phyloP scores from a whole-genome alignment of 169 alveolate genomes.

The Eimeria zaria region DNA sequence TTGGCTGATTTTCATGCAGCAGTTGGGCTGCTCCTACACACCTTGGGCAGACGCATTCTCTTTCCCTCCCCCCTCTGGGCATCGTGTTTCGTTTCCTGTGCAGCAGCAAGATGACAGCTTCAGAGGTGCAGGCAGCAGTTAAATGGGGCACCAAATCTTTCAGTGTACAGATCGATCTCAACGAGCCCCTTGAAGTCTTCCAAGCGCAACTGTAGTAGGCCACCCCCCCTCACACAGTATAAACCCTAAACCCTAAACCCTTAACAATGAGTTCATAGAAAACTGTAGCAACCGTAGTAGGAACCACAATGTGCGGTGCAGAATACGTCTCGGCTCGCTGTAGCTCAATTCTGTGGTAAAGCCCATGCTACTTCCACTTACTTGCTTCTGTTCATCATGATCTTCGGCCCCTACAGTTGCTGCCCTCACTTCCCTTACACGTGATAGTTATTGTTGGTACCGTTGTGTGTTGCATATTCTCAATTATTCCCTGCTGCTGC shows the following conservation, averaged over 20 bases:
- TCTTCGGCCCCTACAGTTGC: no score
- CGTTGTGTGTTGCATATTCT: no score
- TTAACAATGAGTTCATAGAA: neutral
- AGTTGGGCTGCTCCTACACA: neutral
- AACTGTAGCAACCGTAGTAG: neutral
- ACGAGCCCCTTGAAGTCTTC: conserved; percentile 77
- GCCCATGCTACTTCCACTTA: no score
- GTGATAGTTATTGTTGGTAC: no score
- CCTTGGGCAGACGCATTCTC: neutral
- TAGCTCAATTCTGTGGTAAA: no score
- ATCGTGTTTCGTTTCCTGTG: neutral
- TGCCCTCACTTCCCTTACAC: no score
- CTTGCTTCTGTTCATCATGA: no score
- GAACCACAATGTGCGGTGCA: neutral
- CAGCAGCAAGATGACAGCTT: conserved; percentile 26
- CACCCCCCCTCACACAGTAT: neutral
- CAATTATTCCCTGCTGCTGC: neutral
- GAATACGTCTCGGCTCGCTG: neutral
- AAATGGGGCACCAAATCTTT: conserved; percentile 52
- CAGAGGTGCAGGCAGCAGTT: conserved; percentile 68
- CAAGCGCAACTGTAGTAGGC: conserved; percentile 79
- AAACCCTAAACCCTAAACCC: conserved; percentile 2
- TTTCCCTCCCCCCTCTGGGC: neutral
- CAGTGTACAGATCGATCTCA: conserved; percentile 58
- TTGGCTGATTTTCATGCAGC: neutral